A percentile compares a stretch with the other conserved stretches of the same genome.
Conservation (phyloP, 2,329 filamentous ascomycete species). For the Nigrospora oryzae region DNA sequence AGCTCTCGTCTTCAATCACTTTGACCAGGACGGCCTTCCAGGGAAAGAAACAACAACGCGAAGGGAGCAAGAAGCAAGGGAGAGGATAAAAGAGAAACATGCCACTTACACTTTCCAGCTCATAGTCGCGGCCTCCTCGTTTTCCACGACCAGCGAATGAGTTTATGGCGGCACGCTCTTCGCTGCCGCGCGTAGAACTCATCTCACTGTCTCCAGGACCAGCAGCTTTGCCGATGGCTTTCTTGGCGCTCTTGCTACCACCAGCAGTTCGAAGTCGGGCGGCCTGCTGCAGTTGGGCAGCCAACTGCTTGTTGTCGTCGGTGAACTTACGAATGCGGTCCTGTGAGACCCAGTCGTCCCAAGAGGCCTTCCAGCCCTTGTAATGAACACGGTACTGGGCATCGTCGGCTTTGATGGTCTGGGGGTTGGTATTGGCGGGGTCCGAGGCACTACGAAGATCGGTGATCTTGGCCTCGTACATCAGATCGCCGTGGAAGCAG, state of each 20-base stretch:
- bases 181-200: conserved; percentile 63
- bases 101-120: conserved; percentile 67
- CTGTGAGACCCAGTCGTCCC: conserved; percentile 97
- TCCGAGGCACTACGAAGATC: conserved; percentile 44
- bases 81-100: conserved; percentile 7
- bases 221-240: conserved; percentile 34
- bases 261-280: conserved; percentile 12
- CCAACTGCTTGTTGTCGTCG: conserved; percentile 89
- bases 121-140: conserved; percentile 69
- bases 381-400: conserved; percentile 93
- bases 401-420: conserved; percentile 56
- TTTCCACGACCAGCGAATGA: conserved; percentile 58
- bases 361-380: conserved; percentile 99
- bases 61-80: conserved; percentile 4
- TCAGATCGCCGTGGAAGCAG: conserved; percentile 93
- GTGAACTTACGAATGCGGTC: conserved; percentile 92
- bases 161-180: conserved; percentile 61
- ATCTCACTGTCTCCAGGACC: conserved; percentile 44
- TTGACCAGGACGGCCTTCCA: no score
- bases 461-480: conserved; percentile 95
- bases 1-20: no score
- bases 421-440: conserved; percentile 44
- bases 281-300: conserved; percentile 60
- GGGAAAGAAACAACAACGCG: no score
- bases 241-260: conserved; percentile 35